Evolutionary conservation across 2,329 filamentous ascomycete species (phyloP), one percentile per base, ranked within the genome.

Genomic region (Ascochyta lentis): DNA sequence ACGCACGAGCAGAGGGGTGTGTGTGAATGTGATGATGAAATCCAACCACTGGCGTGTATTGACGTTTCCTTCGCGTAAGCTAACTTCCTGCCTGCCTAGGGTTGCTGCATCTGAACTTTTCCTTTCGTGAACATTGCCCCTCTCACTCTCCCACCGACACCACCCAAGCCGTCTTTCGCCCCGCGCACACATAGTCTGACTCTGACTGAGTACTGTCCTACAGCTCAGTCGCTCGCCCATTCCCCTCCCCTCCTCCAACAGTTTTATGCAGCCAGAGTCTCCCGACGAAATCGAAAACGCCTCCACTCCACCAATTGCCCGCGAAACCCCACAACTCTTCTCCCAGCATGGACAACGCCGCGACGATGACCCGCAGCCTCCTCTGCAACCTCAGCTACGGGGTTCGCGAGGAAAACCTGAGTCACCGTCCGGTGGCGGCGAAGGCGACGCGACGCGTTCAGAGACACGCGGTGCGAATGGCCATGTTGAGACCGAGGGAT

Each of bases 261-360:
- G 74, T 87, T 88, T 83, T 87, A 88, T 88, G 86, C 85, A 85
- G 82, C 75, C 85, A 81, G 84, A 83, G 83, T 76, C 79, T 68
- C 69, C 78, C 70, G 75, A 80, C 78, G 77, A 76, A 73, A 77
- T 74, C 71, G 78, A 79, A 77, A 77, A 78, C 75, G 76, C 73
- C 66, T 69, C 71, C 58, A 68, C 73, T 64, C 61, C 70, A 78
- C 61, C 70, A 78, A 66, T 69, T 71, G 69, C 65, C 73, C 66
- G 68, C 68, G 66, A 63, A 75, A 68, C 66, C 70, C 61, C 53
- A 63, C 43, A 42, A 61, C 54, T 58, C 73, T 54, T 77, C 70
- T 79, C 77, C 81, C 84, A 88, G 78, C 80, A 88, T 88, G 86
- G 86, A 83, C 64, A 68, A 55, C 75, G 80, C 72, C 72, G 71